Conservation (phyloP, 192 early-diverging fungal genomes). For the Podila epicladia region DNA sequence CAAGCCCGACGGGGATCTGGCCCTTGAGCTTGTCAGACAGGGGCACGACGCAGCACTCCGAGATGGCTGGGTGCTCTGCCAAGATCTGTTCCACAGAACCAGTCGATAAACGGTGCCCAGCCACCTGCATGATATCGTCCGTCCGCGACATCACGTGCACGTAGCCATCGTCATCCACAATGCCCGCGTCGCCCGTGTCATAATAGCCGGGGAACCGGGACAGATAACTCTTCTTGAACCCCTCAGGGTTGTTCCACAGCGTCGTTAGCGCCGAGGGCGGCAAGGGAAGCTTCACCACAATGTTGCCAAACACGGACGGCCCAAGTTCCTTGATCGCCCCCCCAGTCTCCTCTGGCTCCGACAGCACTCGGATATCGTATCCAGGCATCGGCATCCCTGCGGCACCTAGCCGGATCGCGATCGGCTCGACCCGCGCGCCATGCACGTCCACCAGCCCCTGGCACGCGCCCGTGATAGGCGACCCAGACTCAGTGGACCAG, state of each 20-base stretch:
- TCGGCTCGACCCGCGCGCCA: slow-evolving; percentile 42
- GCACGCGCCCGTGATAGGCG: slow-evolving; percentile 80
- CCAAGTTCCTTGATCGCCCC: slow-evolving; percentile 43
- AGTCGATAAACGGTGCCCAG: slow-evolving; percentile 85
- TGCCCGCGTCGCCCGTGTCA: slow-evolving; percentile 86
- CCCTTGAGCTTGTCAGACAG: slow-evolving; percentile 75
- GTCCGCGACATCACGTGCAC: slow-evolving; percentile 77
- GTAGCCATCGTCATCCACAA: slow-evolving; percentile 79
- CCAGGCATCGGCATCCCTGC: slow-evolving; percentile 85
- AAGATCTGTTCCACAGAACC: slow-evolving; percentile 84
- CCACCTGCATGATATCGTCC: slow-evolving; percentile 88
- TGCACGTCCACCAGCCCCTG: slow-evolving; percentile 59
- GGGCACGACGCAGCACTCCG: slow-evolving; percentile 77
- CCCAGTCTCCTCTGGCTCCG: slow-evolving; percentile 57
- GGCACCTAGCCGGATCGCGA: slow-evolving; percentile 68
- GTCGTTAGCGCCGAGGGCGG: slow-evolving; percentile 82
- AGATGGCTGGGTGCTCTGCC: slow-evolving; percentile 67
- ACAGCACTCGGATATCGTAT: slow-evolving; percentile 72
- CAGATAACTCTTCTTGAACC: slow-evolving; percentile 80
- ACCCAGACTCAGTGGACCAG: slow-evolving; percentile 92
- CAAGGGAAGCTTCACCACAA: slow-evolving; percentile 81
- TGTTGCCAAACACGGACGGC: slow-evolving; percentile 76
- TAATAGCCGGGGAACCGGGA: slow-evolving; percentile 81
- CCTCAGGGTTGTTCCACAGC: slow-evolving; percentile 81
- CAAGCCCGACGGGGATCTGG: slow-evolving; percentile 70